phyloP scores from a whole-genome alignment of 2,329 filamentous ascomycete genomes.

The Dactylellina cionopaga region DNA sequence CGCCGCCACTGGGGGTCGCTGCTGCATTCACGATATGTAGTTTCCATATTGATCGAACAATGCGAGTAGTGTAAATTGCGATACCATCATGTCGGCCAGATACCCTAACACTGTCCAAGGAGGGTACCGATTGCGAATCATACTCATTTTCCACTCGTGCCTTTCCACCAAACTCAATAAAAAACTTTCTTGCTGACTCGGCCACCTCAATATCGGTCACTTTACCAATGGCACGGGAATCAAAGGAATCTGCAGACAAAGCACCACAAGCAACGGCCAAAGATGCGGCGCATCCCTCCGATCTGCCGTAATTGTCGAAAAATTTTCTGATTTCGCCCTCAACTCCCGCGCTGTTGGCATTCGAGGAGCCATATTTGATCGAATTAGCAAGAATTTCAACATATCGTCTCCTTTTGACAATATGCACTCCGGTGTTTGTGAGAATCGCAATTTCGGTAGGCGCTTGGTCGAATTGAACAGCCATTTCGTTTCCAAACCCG shows the following conservation, averaged over 20 bases:
- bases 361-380: constrained; percentile 76
- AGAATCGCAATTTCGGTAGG: constrained; percentile 87
- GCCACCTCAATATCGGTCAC: constrained; percentile 86
- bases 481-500: constrained; percentile 93
- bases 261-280: constrained; percentile 95
- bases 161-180: constrained; percentile 91
- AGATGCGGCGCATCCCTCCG: constrained; percentile 88
- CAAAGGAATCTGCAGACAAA: constrained; percentile 49
- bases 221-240: constrained; percentile 73
- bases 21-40: constrained; percentile 72
- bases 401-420: constrained; percentile 81
- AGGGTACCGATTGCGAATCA: constrained; percentile 55
- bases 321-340: constrained; percentile 85
- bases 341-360: constrained; percentile 71
- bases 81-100: constrained; percentile 91
- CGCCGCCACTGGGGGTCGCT: constrained; percentile 67
- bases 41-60: constrained; percentile 91
- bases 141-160: constrained; percentile 77
- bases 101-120: constrained; percentile 78
- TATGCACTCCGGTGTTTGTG: constrained; percentile 88
- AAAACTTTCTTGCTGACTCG: constrained; percentile 83
- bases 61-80: constrained; percentile 83
- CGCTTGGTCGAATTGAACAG: constrained; percentile 89
- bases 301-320: constrained; percentile 83
- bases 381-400: constrained; percentile 91